phyloP scores from a whole-genome alignment of 164 flowering plant genomes.

The Paratinospora sagittata region DNA sequence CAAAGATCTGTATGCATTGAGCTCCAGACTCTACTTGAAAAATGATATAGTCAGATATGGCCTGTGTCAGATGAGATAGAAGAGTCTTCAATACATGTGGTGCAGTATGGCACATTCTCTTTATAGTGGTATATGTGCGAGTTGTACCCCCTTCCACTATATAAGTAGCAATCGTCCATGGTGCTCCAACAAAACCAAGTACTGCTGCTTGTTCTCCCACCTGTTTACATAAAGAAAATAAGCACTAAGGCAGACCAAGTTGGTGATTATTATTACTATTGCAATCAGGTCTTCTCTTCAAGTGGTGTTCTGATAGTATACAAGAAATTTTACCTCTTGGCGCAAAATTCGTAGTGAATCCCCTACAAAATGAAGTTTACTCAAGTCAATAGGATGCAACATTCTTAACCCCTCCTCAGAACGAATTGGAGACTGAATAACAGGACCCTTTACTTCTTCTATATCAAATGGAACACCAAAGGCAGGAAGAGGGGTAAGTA shows the following conservation, averaged over 20 bases:
- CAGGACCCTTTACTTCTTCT: constrained; percentile 78
- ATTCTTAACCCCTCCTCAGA: constrained; percentile 68
- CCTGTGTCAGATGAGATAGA: constrained; percentile 73
- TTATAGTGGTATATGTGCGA: constrained; percentile 79
- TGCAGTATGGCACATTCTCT: constrained; percentile 93
- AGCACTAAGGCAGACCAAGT: neutral
- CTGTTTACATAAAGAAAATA: constrained; percentile 28
- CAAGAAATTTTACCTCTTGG: constrained; percentile 49
- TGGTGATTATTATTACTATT: neutral
- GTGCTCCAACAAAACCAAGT: constrained; percentile 98
- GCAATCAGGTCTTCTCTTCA: neutral
- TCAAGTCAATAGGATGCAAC: constrained; percentile 79
- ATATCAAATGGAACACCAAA: constrained; percentile 93
- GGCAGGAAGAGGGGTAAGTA: constrained; percentile 91
- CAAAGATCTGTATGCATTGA: constrained; percentile 93
- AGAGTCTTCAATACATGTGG: constrained; percentile 74
- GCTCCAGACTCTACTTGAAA: constrained; percentile 92
- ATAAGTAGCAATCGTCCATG: constrained; percentile 94
- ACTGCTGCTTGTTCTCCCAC: constrained; percentile 82
- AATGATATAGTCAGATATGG: constrained; percentile 72
- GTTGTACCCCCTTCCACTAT: constrained; percentile 94
- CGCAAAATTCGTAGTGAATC: constrained; percentile 77
- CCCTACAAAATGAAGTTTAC: constrained; percentile 77
- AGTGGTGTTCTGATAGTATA: neutral
- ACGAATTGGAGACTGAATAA: constrained; percentile 67